phyloP scores from a whole-genome alignment of 2,329 filamentous ascomycete genomes.

The Cytospora piceae region DNA sequence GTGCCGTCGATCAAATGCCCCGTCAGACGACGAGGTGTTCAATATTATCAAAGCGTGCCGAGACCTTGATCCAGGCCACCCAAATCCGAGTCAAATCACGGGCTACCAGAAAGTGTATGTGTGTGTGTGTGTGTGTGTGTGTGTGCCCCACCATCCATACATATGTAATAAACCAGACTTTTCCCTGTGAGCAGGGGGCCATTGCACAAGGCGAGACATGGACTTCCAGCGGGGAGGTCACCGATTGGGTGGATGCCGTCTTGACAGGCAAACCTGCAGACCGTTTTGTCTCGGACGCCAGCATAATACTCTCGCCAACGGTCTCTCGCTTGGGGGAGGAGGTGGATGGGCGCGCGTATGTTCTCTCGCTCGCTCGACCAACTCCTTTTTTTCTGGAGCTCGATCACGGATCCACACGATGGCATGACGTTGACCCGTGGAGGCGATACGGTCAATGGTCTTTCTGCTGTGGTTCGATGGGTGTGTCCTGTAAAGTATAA shows the following conservation, averaged over 20 bases:
- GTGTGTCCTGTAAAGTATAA: not conserved
- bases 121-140: too few relatives aligned
- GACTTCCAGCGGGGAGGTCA: not conserved
- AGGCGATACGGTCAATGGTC: not conserved
- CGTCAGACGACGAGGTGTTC: constrained; percentile 13
- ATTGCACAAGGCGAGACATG: constrained; percentile 5
- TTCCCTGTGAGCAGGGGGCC: not conserved
- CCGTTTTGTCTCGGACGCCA: constrained; percentile 22
- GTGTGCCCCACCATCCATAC: too few relatives aligned
- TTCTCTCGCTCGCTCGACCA: not conserved
- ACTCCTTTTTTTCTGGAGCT: not conserved
- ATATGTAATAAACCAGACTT: too few relatives aligned
- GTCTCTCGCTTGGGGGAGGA: constrained; percentile 19
- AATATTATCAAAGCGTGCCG: constrained; percentile 21
- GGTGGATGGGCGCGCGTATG: not conserved
- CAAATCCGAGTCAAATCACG: constrained; percentile 6
- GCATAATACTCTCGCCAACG: constrained; percentile 25
- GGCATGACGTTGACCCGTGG: not conserved
- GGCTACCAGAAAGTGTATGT: not conserved
- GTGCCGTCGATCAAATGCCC: not conserved
- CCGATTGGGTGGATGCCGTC: constrained; percentile 21
- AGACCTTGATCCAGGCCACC: constrained; percentile 19
- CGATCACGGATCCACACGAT: not conserved
- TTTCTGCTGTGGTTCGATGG: not conserved
- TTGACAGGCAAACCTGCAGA: constrained; percentile 27